Base-by-base conservation (phyloP, 2,329 filamentous ascomycete genomes). In the Madurella fahalii region DNA sequence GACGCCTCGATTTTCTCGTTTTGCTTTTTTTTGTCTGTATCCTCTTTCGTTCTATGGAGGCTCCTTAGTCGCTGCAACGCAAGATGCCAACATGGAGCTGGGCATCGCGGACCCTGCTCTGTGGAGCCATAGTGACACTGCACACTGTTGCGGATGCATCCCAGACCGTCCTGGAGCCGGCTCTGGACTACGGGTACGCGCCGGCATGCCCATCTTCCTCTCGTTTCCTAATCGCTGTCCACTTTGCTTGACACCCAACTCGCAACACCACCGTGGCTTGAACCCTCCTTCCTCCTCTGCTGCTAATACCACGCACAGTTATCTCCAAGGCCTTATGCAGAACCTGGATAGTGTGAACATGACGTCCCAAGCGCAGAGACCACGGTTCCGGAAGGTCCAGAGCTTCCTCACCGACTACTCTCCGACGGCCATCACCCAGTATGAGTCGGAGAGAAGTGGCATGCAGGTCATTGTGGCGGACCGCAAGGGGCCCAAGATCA, bases 381-480 rank as follows among this genome's bases (percentile, higher is more conserved):
- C 77, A 45, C 82, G 86, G 66, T 97, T 97, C 74, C 89, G 86
- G 69, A 87, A 86, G 64, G 78, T 96, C 47, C 90, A 96, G 68
- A 85, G 82, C 66, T 96, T 99, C 74, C 81, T 87, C 62, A 87
- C 89, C 8, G 89, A 96, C 68, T 99, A 96, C 75, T 90, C 92
- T 12, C 89, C 92, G 11, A 88, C 88, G 59, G 84, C 81, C 52
- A 88, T 99, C 71, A 93, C 90, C 18, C 92, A 96, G 70, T 99
- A 99, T 88, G 90, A 95, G 67, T 99, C 94, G 5, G 84, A 90
- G 64, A 82, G 90, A 60, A 99, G 93, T 59, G 94, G 94, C 50
- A 94, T 99, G 90, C 87, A 92, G 63, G 88, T 96, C 34, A 85
- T 96, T 40, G 89, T 96, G 47, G 90, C 95, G 63, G 89, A 97